phyloP scores from a whole-genome alignment of 768 basidiomycete genomes.

The Amanita jacksonii region DNA sequence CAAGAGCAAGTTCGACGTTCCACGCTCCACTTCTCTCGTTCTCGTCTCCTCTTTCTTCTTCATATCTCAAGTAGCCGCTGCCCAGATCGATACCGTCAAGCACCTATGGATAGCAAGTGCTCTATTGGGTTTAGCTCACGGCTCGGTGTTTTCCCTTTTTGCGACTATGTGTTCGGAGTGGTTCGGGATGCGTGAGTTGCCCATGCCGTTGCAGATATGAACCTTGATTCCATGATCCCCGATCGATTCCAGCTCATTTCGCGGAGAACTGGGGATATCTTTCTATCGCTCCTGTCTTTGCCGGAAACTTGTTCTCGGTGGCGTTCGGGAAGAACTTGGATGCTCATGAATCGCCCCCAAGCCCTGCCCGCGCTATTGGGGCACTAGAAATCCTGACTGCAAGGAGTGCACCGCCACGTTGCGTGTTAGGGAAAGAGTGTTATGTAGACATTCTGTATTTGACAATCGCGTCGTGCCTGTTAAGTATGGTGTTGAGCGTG shows the following conservation, averaged over 20 bases:
- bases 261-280: constrained; percentile 85
- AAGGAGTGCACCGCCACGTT: constrained; percentile 24
- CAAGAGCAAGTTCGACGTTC: constrained; percentile 46
- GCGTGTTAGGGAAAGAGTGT: constrained; percentile 48
- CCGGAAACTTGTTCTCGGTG: constrained; percentile 78
- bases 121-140: constrained; percentile 59
- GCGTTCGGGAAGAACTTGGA: constrained; percentile 78
- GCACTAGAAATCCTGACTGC: too few species aligned
- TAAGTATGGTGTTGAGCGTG: constrained; percentile 36
- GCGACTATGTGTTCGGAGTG: constrained; percentile 79
- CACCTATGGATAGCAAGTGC: constrained; percentile 55
- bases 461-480: constrained; percentile 35
- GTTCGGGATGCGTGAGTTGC: constrained; percentile 82
- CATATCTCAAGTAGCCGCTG: constrained; percentile 56
- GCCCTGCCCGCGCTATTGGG: too few species aligned
- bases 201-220: not conserved
- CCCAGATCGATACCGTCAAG: constrained; percentile 43
- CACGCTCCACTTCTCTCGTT: constrained; percentile 61
- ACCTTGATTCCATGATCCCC: not conserved
- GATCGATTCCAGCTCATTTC: constrained; percentile 39
- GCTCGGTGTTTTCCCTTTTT: constrained; percentile 59
- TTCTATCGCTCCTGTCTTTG: constrained; percentile 63
- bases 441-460: constrained; percentile 51
- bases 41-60: constrained; percentile 62
- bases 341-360: constrained; percentile 36